Evolutionary conservation across 2,329 filamentous ascomycete species (phyloP).

Genomic region (Hymenotorrendiella dingleyae): DNA sequence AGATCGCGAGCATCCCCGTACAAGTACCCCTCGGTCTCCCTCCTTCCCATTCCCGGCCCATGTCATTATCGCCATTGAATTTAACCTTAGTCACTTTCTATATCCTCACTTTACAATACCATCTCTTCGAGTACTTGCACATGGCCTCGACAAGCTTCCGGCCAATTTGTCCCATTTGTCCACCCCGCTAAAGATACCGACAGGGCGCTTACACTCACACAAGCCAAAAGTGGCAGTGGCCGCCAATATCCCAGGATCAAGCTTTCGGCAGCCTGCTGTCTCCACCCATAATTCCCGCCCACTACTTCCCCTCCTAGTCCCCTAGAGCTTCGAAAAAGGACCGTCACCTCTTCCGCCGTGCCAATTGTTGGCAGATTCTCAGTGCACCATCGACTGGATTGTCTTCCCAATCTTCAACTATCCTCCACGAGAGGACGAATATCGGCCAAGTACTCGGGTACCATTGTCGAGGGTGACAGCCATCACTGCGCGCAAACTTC

Average conservation of each 20-base stretch:
- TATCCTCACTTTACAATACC: not conserved
- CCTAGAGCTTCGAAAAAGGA: not conserved
- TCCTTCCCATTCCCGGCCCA: no score
- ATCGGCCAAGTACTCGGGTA: not conserved
- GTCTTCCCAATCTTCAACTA: not conserved
- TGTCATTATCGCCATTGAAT: no score
- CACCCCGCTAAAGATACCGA: not conserved
- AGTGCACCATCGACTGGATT: no score
- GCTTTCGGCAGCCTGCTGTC: slow-evolving; percentile 2
- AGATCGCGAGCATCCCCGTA: no score
- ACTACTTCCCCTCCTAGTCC: not conserved
- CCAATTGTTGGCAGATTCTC: not conserved
- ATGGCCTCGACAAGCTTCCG: not conserved
- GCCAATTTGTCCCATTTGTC: not conserved
- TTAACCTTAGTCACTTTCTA: no score
- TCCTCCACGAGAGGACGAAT: not conserved
- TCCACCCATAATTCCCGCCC: not conserved
- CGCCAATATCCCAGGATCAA: slow-evolving; percentile 1
- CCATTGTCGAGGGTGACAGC: not conserved
- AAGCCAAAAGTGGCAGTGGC: not conserved
- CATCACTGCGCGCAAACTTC: slow-evolving; percentile 1
- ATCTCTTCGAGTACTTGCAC: not conserved
- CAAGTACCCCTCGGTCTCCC: no score
- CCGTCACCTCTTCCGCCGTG: not conserved
- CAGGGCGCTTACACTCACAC: no score